Evolutionary conservation across 176 grass and related monocot genomes (phyloP).

Genomic region (Aegilops tauschii): DNA sequence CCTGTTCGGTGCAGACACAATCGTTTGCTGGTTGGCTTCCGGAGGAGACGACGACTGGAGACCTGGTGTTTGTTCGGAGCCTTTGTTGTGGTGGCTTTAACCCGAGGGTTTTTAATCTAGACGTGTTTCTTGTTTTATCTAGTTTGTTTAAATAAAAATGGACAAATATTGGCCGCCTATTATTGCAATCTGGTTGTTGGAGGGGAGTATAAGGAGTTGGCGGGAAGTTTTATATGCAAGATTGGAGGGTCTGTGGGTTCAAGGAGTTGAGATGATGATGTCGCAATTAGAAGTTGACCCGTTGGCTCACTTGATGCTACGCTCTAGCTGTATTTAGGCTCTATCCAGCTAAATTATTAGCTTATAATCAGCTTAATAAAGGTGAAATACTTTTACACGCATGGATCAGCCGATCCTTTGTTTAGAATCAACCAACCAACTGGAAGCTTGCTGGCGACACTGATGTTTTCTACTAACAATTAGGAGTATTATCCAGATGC

Average conservation of each 20-base stretch:
- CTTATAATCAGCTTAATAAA: constrained; percentile 1
- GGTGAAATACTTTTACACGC: background rate
- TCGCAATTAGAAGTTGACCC: constrained; percentile 36
- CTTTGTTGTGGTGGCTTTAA: constrained; percentile 14
- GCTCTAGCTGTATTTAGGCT: background rate
- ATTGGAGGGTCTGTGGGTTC: constrained; percentile 16
- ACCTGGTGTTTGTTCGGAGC: constrained; percentile 12
- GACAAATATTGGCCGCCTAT: background rate
- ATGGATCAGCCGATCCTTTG: background rate
- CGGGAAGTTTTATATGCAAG: constrained; percentile 30
- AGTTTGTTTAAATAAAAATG: background rate
- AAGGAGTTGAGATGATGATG: background rate
- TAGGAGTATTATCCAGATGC: background rate
- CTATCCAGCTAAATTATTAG: background rate
- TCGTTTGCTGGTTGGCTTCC: background rate
- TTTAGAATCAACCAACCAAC: background rate
- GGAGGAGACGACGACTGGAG: constrained; percentile 22
- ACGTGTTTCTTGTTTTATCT: background rate
- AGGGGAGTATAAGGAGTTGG: constrained; percentile 25
- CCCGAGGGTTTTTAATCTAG: background rate
- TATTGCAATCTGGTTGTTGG: constrained; percentile 27
- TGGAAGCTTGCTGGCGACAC: background rate
- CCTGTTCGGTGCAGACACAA: background rate
- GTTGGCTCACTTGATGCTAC: constrained; percentile 14
- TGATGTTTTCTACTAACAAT: background rate